phyloP scores from a whole-genome alignment of 2,329 filamentous ascomycete genomes.

The Hymenotorrendiella dingleyae region DNA sequence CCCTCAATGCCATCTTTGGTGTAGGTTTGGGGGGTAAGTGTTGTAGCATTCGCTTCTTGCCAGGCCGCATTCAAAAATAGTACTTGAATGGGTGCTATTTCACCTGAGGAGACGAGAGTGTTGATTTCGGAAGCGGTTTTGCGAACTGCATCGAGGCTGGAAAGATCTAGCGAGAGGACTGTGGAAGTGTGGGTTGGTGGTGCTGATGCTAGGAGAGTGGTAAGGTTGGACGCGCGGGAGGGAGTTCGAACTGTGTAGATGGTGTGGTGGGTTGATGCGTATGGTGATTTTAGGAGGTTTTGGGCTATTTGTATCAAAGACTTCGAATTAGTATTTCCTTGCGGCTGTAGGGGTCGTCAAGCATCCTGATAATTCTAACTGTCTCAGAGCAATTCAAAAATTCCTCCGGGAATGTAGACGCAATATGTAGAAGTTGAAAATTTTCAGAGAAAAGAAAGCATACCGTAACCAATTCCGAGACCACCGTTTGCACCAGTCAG shows the following conservation, averaged over 20 bases:
- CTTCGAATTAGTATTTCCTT: no score
- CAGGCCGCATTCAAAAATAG: conserved; percentile 14
- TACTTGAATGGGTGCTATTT: conserved; percentile 12
- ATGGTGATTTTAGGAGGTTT: conserved; percentile 11
- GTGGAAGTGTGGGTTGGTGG: conserved; percentile 3
- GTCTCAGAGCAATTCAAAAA: no score
- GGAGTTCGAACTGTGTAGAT: conserved; percentile 18
- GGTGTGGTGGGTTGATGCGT: conserved; percentile 11
- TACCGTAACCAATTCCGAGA: conserved; percentile 19
- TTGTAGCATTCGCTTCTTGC: conserved; percentile 17
- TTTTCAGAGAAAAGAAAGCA: no score
- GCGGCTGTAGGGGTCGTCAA: no score
- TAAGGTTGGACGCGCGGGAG: neutral
- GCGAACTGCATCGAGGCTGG: neutral
- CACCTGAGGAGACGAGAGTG: conserved; percentile 6
- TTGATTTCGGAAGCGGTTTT: conserved; percentile 12
- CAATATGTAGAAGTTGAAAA: no score
- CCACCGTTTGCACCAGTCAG: conserved; percentile 25
- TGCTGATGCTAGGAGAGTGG: neutral
- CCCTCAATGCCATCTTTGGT: conserved; percentile 31
- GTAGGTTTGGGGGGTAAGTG: conserved; percentile 20
- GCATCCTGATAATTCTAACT: no score
- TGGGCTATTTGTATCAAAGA: no score
- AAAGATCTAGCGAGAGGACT: conserved; percentile 8
- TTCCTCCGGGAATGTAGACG: no score